Evolutionary conservation across 768 basidiomycete species (phyloP).

Genomic region (Amanita pallidorosea): DNA sequence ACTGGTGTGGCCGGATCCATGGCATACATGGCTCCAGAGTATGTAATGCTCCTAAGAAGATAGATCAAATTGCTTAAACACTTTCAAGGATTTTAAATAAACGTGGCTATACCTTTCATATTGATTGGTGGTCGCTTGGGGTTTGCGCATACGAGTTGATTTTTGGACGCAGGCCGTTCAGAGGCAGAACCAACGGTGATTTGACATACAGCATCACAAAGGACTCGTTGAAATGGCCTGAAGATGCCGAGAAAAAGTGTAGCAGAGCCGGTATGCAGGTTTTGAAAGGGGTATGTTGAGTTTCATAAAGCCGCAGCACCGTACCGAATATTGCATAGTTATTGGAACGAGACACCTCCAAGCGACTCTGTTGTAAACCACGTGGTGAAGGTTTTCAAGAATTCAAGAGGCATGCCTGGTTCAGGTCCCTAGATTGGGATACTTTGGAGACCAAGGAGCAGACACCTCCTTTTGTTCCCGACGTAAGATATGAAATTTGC

Average conservation of each 20-base stretch:
- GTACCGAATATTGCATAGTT: conserved; percentile 36
- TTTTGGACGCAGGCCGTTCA: conserved; percentile 86
- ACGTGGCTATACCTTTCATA: conserved; percentile 87
- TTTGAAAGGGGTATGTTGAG: conserved; percentile 59
- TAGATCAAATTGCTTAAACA: conserved; percentile 5
- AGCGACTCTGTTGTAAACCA: conserved; percentile 75
- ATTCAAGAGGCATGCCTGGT: conserved; percentile 78
- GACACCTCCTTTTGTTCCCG: conserved; percentile 81
- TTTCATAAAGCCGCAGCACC: conserved; percentile 4
- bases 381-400: conserved; percentile 74
- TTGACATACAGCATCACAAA: conserved; percentile 88
- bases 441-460: conserved; percentile 68
- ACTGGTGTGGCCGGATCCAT: conserved; percentile 95
- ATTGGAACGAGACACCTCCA: conserved; percentile 74
- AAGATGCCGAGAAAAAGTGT: conserved; percentile 75
- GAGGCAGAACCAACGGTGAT: conserved; percentile 88
- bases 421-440: conserved; percentile 82
- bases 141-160: conserved; percentile 89
- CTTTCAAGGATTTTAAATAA: conserved; percentile 64
- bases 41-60: conserved; percentile 12
- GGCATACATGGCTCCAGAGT: conserved; percentile 97
- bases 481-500: conserved; percentile 35
- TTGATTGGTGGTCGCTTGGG: conserved; percentile 97
- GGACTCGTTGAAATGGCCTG: conserved; percentile 83
- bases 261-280: conserved; percentile 70